Evolutionary conservation across 805 yeast genomes (phyloP), one percentile per base, ranked within the genome.

Genomic region (Lipomyces japonicus): DNA sequence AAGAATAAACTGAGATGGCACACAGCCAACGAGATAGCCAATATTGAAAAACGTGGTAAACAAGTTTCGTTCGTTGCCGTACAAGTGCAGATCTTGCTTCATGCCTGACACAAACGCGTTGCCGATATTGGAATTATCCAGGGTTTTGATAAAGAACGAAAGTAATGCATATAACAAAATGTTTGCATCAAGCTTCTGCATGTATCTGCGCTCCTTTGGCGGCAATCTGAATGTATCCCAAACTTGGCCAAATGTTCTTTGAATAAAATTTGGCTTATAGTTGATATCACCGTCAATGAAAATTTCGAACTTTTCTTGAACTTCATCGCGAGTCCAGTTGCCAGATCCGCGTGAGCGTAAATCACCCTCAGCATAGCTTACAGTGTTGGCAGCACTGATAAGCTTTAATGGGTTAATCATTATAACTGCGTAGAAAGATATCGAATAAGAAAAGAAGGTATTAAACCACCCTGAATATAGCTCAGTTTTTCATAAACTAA

Each of bases 101-200:
- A 83, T 73, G 24, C 85, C 84, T 12, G 83, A 75, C 32, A 81
- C 80, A 61, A 81, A 84, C 1, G 88, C 88, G 61, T 82, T 80
- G 50, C 75, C 73, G 50, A 79, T 69, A 63, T 82, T 83, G 35
- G 78, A 71, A 45, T 74, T 73, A 61, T 83, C 88, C 44, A 83
- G 69, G 45, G 80, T 78, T 61, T 79, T 80, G 42, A 72, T 70
- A 62, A 72, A 72, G 60, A 67, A 71, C 4, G 74, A 66, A 21
- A 63, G 44, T 46, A 71, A 67, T n/a, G 65, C 61, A 38, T 68
- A 70, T 3, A 61, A 48, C 37, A 70, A 61, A 26, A 70, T 48
- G 35, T 62, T 53, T 50, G 64, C 61, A 50, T 70, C 74, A 6
- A 70, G 61, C 51, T 70, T 70, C 50, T 68, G 53, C 39, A 70